phyloP scores from a whole-genome alignment of 345 rosid species.

The Camelina laxa region DNA sequence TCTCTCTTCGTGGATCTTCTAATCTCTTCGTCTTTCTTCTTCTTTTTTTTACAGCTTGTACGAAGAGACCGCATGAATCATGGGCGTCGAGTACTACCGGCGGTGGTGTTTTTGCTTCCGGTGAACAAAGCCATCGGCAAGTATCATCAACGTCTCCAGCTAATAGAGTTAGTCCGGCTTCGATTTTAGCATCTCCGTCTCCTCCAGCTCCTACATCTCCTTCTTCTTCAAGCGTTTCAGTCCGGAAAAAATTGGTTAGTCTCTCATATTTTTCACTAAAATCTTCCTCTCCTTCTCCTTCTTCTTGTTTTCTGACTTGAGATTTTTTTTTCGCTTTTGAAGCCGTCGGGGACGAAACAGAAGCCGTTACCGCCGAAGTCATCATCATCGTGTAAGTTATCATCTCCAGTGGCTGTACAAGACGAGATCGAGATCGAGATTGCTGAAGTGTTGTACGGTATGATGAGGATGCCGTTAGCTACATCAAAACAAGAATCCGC shows the following conservation, averaged over 20 bases:
- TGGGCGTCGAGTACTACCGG: constrained; percentile 68
- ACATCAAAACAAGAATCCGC: constrained; percentile 64
- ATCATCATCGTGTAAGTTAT: constrained; percentile 52
- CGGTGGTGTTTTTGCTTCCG: constrained; percentile 51
- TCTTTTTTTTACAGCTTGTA: constrained; percentile 56
- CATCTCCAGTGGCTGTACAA: constrained; percentile 62
- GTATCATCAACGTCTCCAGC: constrained; percentile 87
- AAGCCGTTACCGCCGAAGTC: constrained; percentile 73
- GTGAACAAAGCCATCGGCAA: constrained; percentile 75
- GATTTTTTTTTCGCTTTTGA: constrained; percentile 46
- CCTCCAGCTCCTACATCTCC: constrained; percentile 77
- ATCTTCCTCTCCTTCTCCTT: neutral
- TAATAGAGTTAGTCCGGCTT: constrained; percentile 55
- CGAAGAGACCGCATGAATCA: constrained; percentile 90
- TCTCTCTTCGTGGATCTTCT: constrained; percentile 26
- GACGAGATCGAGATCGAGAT: constrained; percentile 99
- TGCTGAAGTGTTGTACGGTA: constrained; percentile 89
- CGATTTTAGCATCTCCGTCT: constrained; percentile 65
- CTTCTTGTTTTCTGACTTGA: constrained; percentile 9
- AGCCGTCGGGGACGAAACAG: constrained; percentile 77
- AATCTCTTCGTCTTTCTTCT: constrained; percentile 12
- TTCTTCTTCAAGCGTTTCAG: constrained; percentile 83
- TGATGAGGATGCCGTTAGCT: constrained; percentile 85
- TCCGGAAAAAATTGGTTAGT: constrained; percentile 83
- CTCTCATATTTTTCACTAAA: neutral